Percentiles rank a stretch among this genome's conserved stretches.
phyloP scores from a whole-genome alignment of 768 basidiomycete genomes.

The Mycena capillaripes region DNA sequence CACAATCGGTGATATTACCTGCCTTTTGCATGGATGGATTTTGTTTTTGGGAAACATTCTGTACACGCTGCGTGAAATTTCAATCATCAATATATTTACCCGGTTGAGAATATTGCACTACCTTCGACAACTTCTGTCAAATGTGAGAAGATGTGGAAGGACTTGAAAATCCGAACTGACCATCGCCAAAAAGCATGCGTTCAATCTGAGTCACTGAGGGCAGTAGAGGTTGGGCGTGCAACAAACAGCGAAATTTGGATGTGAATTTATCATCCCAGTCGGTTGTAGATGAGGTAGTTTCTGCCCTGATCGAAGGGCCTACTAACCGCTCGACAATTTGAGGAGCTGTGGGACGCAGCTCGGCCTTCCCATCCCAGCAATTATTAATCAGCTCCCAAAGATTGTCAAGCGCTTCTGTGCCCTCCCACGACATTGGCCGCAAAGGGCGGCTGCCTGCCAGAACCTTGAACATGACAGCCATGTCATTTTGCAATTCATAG shows the following conservation, averaged over 20 bases:
- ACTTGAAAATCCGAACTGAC: neutral
- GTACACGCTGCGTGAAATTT: neutral
- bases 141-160: neutral
- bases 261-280: conserved; percentile 27
- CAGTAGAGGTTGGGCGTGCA: neutral
- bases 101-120: neutral
- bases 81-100: too few relatives aligned
- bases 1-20: too few relatives aligned
- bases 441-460: neutral
- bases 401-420: neutral
- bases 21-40: too few relatives aligned
- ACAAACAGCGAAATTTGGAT: conserved; percentile 19
- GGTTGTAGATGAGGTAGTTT: conserved; percentile 5
- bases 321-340: conserved; percentile 5
- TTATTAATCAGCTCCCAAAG: conserved; percentile 19
- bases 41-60: neutral
- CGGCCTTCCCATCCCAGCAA: conserved; percentile 14
- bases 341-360: conserved; percentile 2
- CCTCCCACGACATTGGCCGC: neutral
- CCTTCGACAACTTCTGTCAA: neutral
- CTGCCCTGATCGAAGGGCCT: conserved; percentile 6
- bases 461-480: conserved; percentile 13
- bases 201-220: conserved; percentile 12
- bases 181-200: neutral
- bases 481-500: conserved; percentile 18